Evolutionary conservation across 1,284 basidiomycete genomes (phyloP), one percentile per base, ranked within the genome.

Genomic region (Moesziomyces parantarcticus): DNA sequence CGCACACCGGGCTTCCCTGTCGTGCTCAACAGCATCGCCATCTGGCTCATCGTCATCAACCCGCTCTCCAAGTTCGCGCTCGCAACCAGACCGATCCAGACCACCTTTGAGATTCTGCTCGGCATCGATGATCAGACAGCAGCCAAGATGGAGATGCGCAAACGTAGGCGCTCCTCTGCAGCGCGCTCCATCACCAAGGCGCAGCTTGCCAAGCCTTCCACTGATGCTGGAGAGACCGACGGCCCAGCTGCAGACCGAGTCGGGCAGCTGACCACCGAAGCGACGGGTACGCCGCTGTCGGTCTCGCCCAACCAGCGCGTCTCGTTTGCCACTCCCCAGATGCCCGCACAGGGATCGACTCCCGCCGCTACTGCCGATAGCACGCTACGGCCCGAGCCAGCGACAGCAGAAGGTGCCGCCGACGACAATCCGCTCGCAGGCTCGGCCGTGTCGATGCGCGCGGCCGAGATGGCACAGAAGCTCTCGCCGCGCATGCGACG

Each of bases 11-110:
- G 90, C 16, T 96, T 92, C 83, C 93, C 91, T 50, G 85, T 87
- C 2, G 77, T 85, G 5, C 85, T 97, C 14, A 98, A 96, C 82
- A 85, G 89, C 49, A 73, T 92, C 23, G 91, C 91, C 6, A 87
- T 97, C 46, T 95, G 93, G 92, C 90, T 94, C 86, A 90, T 98
- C 41, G 93, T 95, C 23, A 85, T 97, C 60, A 92, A 90, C 68
- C 69, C 83, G 26, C 56, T 77, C 52, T 90, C 93, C 2, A 97
- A 97, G 84, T 97, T 92, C 83, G 92, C 92, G 3, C 86, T 97
- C 22, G 89, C 90, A 45, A 91, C 91, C 3, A 88, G 93, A 77
- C 96, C 95, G 10, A 48, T 67, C 36, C 75, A 75, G 50, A 77
- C 75, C 23, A 81, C 79, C 5, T 67, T 82, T 42, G 83, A 84